Evolutionary conservation across 352 stramenopile genomes (phyloP).

Genomic region (Phytophthora foliorum): DNA sequence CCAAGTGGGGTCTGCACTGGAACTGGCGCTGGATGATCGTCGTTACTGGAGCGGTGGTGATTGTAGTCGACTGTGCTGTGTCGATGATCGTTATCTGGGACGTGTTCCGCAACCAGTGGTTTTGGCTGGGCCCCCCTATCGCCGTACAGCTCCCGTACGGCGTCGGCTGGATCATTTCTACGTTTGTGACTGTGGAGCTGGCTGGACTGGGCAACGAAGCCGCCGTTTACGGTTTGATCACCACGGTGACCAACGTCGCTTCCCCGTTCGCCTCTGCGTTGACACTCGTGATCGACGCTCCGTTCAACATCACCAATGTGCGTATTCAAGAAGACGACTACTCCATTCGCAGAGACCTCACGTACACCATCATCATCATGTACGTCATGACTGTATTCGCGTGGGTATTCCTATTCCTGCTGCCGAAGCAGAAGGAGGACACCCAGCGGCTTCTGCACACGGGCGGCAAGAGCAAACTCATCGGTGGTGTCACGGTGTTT

Average conservation of each 20-base stretch:
- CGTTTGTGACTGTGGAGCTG: constrained; percentile 38
- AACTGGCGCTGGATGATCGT: constrained; percentile 49
- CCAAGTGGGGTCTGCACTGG: constrained; percentile 44
- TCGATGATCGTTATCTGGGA: constrained; percentile 41
- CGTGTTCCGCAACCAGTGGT: constrained; percentile 41
- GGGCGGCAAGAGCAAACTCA: constrained; percentile 40
- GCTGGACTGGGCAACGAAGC: constrained; percentile 38
- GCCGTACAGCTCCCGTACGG: constrained; percentile 48
- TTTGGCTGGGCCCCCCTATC: constrained; percentile 46
- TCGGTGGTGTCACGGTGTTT: constrained; percentile 35
- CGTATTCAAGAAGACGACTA: constrained; percentile 44
- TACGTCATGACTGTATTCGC: constrained; percentile 40
- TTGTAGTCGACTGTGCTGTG: constrained; percentile 25
- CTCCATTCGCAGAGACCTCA: constrained; percentile 42
- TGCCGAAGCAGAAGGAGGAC: constrained; percentile 47
- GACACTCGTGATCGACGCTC: constrained; percentile 39
- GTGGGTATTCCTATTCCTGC: constrained; percentile 43
- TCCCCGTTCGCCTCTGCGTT: constrained; percentile 33
- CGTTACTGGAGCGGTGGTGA: constrained; percentile 21
- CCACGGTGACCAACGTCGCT: constrained; percentile 18
- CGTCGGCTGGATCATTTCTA: constrained; percentile 52
- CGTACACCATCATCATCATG: constrained; percentile 45
- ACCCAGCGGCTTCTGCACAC: constrained; percentile 35
- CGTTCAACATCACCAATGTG: constrained; percentile 42
- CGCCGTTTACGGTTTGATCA: constrained; percentile 32